Evolutionary conservation across 148 eudicot genomes (phyloP), one percentile per base, ranked within the genome.

Genomic region (Rhododendron kiyosumense): DNA sequence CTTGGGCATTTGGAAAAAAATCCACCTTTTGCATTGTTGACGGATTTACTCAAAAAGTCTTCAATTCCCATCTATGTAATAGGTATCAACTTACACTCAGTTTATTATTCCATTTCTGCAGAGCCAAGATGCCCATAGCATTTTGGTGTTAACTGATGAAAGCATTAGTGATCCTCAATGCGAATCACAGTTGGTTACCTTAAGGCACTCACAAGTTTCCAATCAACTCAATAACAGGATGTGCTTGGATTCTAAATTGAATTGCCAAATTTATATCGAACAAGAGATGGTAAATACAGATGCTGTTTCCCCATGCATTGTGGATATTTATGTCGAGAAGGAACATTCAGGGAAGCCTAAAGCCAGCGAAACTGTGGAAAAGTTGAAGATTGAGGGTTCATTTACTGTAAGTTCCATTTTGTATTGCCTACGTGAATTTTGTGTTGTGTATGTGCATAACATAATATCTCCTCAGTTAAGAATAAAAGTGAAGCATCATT

Each of bases 311-410:
- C 87, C 91, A 80, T 90, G 93, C 52, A 14, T 85, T 61, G 82
- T 89, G 63, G 85, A 90, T 63, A 89, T 89, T 6, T 94, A 94
- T 85, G 75, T 91, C 36, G 95, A 93, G 85, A 90, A 91, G 84
- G 96, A 95, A 41, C 87, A 52, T 84, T 65, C 85, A 1, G 90
- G 84, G 79, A 86, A 38, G 38, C 82, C 85, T 30, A 91, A 89
- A 83, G 84, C 86, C 59, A 83, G 87, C 63, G 94, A 92, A 84
- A 85, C 89, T 79, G 82, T 85, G 79, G 90, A 86, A 14, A 85
- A 89, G 17, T 83, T 90, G 86, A 92, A 92, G 87, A 85, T 89
- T 48, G 96, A 93, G 86, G 90, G 88, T 86, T 78, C 92, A 76
- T 87, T 91, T 22, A 89, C 89, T 2, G 99, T 96, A 87, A 90